Conservation (phyloP, 768 basidiomycete genomes). For the Lactarius akahatsu region DNA sequence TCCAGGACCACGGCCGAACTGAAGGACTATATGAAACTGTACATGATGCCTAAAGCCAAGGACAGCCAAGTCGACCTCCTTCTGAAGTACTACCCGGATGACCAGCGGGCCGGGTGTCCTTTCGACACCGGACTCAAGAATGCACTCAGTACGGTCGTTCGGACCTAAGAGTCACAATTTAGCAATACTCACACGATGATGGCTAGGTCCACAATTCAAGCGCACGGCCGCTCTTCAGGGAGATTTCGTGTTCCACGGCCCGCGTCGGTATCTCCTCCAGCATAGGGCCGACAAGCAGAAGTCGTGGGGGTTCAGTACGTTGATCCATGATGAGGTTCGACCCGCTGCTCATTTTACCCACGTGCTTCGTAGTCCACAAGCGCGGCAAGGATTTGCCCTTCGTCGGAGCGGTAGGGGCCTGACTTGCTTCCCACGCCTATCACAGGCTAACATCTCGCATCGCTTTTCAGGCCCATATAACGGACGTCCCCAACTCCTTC, state of each 20-base stretch:
- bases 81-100: constrained; percentile 30
- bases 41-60: constrained; percentile 32
- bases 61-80: constrained; percentile 27
- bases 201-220: constrained; percentile 26
- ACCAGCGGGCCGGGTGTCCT: constrained; percentile 22
- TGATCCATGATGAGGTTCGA: too few species aligned
- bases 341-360: background rate
- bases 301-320: constrained; percentile 26
- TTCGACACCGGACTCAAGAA: constrained; percentile 28
- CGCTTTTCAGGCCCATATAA: constrained; percentile 5
- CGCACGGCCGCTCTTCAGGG: constrained; percentile 26
- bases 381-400: constrained; percentile 21
- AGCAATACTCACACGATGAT: background rate
- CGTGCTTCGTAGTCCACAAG: constrained; percentile 18
- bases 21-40: constrained; percentile 23
- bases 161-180: background rate
- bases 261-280: constrained; percentile 25
- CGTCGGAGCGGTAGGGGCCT: constrained; percentile 21
- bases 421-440: too few species aligned
- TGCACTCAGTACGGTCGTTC: constrained; percentile 33
- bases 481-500: constrained; percentile 21
- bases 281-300: constrained; percentile 20
- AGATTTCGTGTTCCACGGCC: constrained; percentile 28
- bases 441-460: constrained; percentile 3
- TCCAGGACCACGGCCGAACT: constrained; percentile 9